phyloP scores from a whole-genome alignment of 208 protist species.

The Leishmania martiniquensis region DNA sequence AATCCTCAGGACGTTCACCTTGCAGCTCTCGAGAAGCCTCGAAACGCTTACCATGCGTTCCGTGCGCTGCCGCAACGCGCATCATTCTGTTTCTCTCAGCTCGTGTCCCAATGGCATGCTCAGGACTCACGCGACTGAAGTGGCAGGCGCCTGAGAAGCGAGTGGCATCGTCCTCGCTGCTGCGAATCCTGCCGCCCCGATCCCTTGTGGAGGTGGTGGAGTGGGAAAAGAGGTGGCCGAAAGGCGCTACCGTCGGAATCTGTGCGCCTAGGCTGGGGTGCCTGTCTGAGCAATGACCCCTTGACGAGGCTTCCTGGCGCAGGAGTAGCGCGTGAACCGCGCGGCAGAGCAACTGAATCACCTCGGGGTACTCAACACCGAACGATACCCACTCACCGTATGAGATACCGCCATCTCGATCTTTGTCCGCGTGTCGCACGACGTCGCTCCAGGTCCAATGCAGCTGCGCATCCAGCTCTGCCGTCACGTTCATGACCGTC shows the following conservation, averaged over 20 bases:
- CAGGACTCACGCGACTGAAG: neutral
- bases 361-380: slow-evolving; percentile 39
- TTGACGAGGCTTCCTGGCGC: neutral
- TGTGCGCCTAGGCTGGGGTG: neutral
- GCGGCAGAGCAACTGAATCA: slow-evolving; percentile 43
- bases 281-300: neutral
- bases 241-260: neutral
- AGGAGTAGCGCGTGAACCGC: slow-evolving; percentile 17
- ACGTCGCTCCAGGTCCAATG: slow-evolving; percentile 34
- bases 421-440: slow-evolving; percentile 49
- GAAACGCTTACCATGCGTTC: neutral
- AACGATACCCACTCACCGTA: slow-evolving; percentile 64
- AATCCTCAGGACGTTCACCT: slow-evolving; percentile 5
- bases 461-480: slow-evolving; percentile 10
- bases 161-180: neutral
- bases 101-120: neutral
- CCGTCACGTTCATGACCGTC: slow-evolving; percentile 1
- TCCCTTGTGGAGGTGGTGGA: neutral
- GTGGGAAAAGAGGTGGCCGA: neutral
- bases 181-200: neutral
- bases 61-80: neutral
- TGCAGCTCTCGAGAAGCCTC: slow-evolving; percentile 21
- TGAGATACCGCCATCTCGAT: slow-evolving; percentile 50
- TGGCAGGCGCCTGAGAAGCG: neutral
- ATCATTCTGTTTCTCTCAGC: neutral